Evolutionary conservation across 1,139 yeast genomes (phyloP).

Genomic region (Kurtzmaniella natalensis): DNA sequence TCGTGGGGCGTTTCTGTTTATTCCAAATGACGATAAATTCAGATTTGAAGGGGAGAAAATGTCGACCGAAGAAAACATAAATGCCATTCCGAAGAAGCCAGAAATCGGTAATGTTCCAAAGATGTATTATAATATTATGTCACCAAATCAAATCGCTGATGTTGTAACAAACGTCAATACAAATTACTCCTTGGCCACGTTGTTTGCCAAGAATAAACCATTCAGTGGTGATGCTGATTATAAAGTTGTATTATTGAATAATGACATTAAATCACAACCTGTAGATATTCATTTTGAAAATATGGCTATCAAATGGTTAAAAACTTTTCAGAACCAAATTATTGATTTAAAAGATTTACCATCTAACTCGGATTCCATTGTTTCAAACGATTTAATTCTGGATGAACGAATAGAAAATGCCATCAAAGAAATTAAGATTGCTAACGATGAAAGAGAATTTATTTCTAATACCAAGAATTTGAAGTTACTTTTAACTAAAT

Average conservation of each 20-base stretch:
- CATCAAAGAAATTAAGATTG: too few species aligned
- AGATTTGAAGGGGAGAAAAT: slow-evolving; percentile 31
- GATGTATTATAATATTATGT: slow-evolving; percentile 27
- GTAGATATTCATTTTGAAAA: slow-evolving; percentile 25
- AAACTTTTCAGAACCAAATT: slow-evolving; percentile 22
- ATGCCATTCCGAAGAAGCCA: slow-evolving; percentile 34
- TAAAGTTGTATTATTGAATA: slow-evolving; percentile 13
- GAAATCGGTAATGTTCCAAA: slow-evolving; percentile 13
- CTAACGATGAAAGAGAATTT: too few species aligned
- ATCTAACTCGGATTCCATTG: too few species aligned
- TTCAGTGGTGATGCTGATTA: slow-evolving; percentile 25
- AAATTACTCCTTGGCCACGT: slow-evolving; percentile 28
- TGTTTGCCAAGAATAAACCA: slow-evolving; percentile 25
- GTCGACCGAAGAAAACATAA: slow-evolving; percentile 26
- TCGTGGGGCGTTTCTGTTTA: slow-evolving; percentile 19
- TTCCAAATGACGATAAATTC: slow-evolving; percentile 28
- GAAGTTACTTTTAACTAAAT: neutral
- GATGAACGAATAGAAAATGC: too few species aligned
- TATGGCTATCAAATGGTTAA: slow-evolving; percentile 28
- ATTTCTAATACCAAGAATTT: too few species aligned
- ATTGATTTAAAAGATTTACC: slow-evolving; percentile 15
- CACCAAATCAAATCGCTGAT: slow-evolving; percentile 36
- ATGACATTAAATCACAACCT: slow-evolving; percentile 11
- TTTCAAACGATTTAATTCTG: too few species aligned
- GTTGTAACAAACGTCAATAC: slow-evolving; percentile 22